phyloP scores from a whole-genome alignment of 352 stramenopile genomes.

The Globisporangium uncinulatum region DNA sequence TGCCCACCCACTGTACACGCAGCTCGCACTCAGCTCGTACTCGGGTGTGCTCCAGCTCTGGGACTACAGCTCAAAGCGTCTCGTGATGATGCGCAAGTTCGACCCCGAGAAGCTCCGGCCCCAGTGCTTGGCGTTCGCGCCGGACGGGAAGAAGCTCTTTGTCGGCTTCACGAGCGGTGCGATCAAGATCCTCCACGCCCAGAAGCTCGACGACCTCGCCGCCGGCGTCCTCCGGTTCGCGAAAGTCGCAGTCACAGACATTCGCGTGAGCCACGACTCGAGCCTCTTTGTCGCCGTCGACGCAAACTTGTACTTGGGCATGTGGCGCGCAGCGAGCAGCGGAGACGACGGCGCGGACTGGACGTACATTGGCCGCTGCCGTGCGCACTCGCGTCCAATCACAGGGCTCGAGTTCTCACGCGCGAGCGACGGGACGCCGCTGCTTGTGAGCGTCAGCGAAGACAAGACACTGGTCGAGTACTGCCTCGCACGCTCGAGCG shows the following conservation, averaged over 20 bases:
- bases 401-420: constrained; percentile 86
- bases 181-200: constrained; percentile 80
- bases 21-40: constrained; percentile 78
- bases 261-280: constrained; percentile 70
- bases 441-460: constrained; percentile 83
- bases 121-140: constrained; percentile 78
- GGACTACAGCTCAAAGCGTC: constrained; percentile 82
- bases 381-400: constrained; percentile 73
- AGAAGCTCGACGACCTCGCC: constrained; percentile 70
- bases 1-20: constrained; percentile 60
- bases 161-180: constrained; percentile 84
- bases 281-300: constrained; percentile 79
- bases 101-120: constrained; percentile 58
- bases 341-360: constrained; percentile 38
- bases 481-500: constrained; percentile 73
- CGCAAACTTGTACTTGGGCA: constrained; percentile 59
- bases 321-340: constrained; percentile 60
- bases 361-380: constrained; percentile 80
- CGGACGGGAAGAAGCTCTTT: constrained; percentile 69
- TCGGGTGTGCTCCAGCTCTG: constrained; percentile 88
- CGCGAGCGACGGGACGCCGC: constrained; percentile 56
- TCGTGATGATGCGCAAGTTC: constrained; percentile 83
- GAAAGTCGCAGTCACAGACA: constrained; percentile 70
- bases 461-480: constrained; percentile 90
- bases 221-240: constrained; percentile 39